These are phyloP conservation scores for Neurospora crassa DNA, from an alignment of 2,329 filamentous ascomycete species.

Conservation along the genomic window DNA sequence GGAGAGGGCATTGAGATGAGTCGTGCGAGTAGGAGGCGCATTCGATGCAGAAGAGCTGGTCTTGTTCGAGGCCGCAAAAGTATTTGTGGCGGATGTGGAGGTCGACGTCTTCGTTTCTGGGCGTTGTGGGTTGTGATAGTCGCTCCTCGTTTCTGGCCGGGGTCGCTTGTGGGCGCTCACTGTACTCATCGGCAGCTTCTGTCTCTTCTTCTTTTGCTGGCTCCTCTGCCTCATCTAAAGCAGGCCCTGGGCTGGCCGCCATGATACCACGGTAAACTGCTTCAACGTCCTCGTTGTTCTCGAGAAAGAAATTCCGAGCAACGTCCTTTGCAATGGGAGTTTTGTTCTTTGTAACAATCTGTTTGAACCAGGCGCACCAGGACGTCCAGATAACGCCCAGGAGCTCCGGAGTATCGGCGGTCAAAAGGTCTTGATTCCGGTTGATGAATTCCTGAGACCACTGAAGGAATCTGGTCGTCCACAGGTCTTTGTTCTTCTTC, in stretches of 20 bases:
- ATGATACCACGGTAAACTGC: neutral
- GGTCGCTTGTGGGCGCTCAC: neutral
- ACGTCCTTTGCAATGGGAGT: neutral
- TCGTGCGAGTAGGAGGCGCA: constrained; percentile 42
- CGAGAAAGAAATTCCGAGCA: neutral
- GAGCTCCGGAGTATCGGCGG: neutral
- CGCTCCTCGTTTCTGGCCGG: neutral
- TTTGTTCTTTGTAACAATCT: neutral
- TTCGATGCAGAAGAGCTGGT: constrained; percentile 37
- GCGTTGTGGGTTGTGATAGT: neutral
- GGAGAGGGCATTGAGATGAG: constrained; percentile 33
- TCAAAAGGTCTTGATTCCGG: constrained; percentile 9
- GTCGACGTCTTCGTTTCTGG: neutral
- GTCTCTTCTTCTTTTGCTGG: neutral
- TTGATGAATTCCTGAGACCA: constrained; percentile 12
- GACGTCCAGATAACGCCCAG: neutral
- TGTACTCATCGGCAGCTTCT: neutral
- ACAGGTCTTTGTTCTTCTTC: constrained; percentile 7
- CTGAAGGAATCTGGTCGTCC: constrained; percentile 9
- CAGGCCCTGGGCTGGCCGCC: neutral
- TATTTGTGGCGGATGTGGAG: constrained; percentile 25
- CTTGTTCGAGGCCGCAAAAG: constrained; percentile 39
- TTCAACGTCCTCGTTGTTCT: neutral
- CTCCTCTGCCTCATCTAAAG: neutral
- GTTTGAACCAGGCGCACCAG: neutral